These are phyloP conservation scores for Solioccasus polychromus DNA, from an alignment of 768 basidiomycete genomes.

Conservation along the genomic window DNA sequence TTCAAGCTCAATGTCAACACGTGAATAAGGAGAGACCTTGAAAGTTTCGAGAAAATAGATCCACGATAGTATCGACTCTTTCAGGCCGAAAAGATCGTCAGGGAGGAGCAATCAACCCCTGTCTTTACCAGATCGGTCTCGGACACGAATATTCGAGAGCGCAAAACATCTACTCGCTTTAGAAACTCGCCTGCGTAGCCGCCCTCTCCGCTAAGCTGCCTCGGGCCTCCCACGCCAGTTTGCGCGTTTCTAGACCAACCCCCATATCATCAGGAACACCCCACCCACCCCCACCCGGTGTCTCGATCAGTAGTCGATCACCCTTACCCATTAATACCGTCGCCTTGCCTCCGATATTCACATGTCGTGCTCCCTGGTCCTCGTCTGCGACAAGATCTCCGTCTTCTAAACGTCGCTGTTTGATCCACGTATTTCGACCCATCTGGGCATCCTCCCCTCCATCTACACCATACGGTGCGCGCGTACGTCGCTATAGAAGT, in stretches of 20 bases:
- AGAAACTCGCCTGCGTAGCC: conserved; percentile 63
- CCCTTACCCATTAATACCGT: conserved; percentile 87
- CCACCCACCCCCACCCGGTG: conserved; percentile 92
- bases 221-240: conserved; percentile 59
- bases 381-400: conserved; percentile 53
- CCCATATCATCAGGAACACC: conserved; percentile 37
- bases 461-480: conserved; percentile 83
- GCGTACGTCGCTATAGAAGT: conserved; percentile 63
- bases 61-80: too few relatives aligned
- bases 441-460: conserved; percentile 70
- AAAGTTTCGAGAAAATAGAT: too few relatives aligned
- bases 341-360: conserved; percentile 90
- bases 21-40: too few relatives aligned
- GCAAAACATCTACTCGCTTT: too few relatives aligned
- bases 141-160: too few relatives aligned
- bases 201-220: conserved; percentile 66
- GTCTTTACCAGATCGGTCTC: too few relatives aligned
- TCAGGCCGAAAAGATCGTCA: too few relatives aligned
- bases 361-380: conserved; percentile 44
- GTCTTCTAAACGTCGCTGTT: conserved; percentile 60
- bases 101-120: too few relatives aligned
- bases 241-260: conserved; percentile 29
- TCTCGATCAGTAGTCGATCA: conserved; percentile 77
- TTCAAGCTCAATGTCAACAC: too few relatives aligned
- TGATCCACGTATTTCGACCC: conserved; percentile 89